Base-by-base conservation (phyloP, 768 basidiomycete species). In the Gymnopilus dilepis region DNA sequence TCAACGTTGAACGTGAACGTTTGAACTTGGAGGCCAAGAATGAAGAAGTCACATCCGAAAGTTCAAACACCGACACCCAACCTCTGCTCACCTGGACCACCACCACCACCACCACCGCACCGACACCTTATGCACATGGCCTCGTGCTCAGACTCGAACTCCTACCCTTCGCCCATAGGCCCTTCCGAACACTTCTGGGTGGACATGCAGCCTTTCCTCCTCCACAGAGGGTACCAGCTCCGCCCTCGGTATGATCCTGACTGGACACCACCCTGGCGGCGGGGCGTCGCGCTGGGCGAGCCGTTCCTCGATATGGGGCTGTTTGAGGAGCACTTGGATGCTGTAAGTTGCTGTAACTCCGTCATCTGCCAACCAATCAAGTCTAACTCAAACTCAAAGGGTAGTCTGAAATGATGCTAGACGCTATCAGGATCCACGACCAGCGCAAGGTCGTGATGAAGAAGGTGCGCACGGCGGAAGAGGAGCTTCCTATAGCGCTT, bases 161-260 rank as follows among this genome's bases (percentile, higher is more conserved):
- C 15, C 2, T 9, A 37, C 11, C 34, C 34, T 11, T 37, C 34
- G 2, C 34, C 34, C 11, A 37, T 37, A 41, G 17, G 17, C 7
- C 11, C 17, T n/a, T 22, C 19, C 2, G 56, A 62, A 22, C 33
- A 22, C 21, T 33, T 52, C 6, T 62, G 61, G 56, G 61, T 62
- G 33, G 11, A 41, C 7, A 17, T 62, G 1, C 61, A 62, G 21
- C 61, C 61, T 3, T 53, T 53, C 17, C 47, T 62, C 5, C 12
- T 45, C 1, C 19, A 26, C 4, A 38, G 48, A 6, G 61, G 61
- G 2, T 62, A 62, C 40, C 26, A 26, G 6, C 51, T 62, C 11
- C 61, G 61, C 8, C 56, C 56, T 1, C 42, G 61, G 40, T 62
- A 58, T 53, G 61, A 62, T 21, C 61, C 61, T 24, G 15, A 58